Percentiles rank a stretch among this genome's conserved stretches.
phyloP scores from a whole-genome alignment of 352 stramenopile genomes.

The Globisporangium emineosum region DNA sequence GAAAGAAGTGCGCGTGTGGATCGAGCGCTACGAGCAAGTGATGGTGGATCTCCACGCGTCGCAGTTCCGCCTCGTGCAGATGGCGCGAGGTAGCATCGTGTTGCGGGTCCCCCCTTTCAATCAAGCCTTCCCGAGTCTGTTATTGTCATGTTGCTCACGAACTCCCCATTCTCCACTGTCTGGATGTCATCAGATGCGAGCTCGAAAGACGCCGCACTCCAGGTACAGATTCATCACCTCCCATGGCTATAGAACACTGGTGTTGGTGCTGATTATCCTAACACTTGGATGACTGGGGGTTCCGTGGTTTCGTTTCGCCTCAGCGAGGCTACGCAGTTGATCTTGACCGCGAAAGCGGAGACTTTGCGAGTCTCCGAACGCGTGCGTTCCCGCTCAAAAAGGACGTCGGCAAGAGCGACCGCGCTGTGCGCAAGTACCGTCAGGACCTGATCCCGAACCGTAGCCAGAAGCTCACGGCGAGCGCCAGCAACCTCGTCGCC shows the following conservation, averaged over 20 bases:
- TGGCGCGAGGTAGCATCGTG: constrained; percentile 54
- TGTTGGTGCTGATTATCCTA: not conserved
- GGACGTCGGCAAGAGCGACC: constrained; percentile 48
- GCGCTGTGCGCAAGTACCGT: constrained; percentile 65
- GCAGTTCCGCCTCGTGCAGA: constrained; percentile 65
- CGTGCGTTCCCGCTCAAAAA: constrained; percentile 42
- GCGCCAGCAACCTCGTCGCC: constrained; percentile 24
- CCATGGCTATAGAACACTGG: no score
- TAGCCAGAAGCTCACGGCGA: constrained; percentile 43
- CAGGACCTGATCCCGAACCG: constrained; percentile 64
- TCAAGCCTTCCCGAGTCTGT: no score
- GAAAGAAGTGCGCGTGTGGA: constrained; percentile 62
- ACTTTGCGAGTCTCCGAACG: constrained; percentile 32
- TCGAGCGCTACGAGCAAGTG: constrained; percentile 79
- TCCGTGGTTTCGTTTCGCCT: not conserved
- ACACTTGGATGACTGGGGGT: not conserved
- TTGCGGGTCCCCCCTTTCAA: no score
- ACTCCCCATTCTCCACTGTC: not conserved
- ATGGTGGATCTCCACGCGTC: constrained; percentile 81
- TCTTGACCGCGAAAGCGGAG: constrained; percentile 26
- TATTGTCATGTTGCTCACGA: not conserved
- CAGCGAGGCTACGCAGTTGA: constrained; percentile 59
- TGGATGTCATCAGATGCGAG: constrained; percentile 39
- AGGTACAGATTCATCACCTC: constrained; percentile 22
- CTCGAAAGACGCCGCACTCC: constrained; percentile 59